Base-by-base conservation (phyloP, 208 protist species). In the Leishmania gerbilli region DNA sequence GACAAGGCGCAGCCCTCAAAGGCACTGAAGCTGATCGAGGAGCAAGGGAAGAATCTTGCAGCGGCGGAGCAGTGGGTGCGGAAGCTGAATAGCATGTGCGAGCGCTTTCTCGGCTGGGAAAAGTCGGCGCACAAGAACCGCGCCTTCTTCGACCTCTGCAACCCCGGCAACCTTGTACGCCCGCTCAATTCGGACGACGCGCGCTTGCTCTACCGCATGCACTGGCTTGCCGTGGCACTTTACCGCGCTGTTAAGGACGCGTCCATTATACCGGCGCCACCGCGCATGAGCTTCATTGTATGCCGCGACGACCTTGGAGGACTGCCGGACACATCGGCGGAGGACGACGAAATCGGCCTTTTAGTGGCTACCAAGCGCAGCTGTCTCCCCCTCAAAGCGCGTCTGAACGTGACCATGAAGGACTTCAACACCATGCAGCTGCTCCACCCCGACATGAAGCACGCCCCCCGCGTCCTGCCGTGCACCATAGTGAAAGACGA, bases 341-440 rank as follows among this genome's bases (percentile, higher is more conserved):
- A 89, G 78, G 86, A 92, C 75, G 84, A 77, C 69, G 88, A 93
- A 60, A 85, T 93, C 49, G 82, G 81, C 1, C 67, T 93, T 37
- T 71, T 84, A 17, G 80, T 91, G 34, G 90, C 88, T 21, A 92
- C 88, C 74, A 87, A 88, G 83, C 89, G 82, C 84, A 92, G 88
- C 75, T 93, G 87, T 82, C 84, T 93, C 21, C 90, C 90, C 0
- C 82, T 86, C 62, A 82, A 84, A 60, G 76, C 81, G 49, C 77
- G 86, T 55, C 83, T 92, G 62, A 71, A 71, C 74, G 81, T 93
- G 17, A 80, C 78, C 45, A 77, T 90, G 67, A 72, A 83, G 51
- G 53, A 77, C 27, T 58, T 62, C 56, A 87, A 81, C 56, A 75
- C 56, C 4, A 69, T 93, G 27, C 68, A 80, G 72, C 81, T 93